Percentiles rank a stretch among this genome's conserved stretches.
Evolutionary conservation across 306 rosid genomes (phyloP).

Genomic region (Quercus aquifolioides): DNA sequence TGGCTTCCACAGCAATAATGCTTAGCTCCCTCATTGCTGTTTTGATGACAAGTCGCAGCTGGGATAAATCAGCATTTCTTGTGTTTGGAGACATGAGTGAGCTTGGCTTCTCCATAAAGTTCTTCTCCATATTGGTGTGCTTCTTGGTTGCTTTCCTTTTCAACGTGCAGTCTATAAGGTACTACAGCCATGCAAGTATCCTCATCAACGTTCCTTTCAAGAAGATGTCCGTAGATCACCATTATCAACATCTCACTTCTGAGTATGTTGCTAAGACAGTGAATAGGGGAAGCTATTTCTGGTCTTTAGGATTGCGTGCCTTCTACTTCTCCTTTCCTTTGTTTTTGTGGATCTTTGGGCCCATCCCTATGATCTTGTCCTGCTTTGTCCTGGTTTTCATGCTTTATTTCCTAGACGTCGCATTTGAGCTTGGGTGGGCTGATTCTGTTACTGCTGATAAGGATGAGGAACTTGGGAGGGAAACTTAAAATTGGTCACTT

Average conservation of each 20-base stretch:
- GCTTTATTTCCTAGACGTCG: conserved; percentile 68
- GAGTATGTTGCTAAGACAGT: conserved; percentile 70
- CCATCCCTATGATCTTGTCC: conserved; percentile 66
- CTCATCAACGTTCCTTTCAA: conserved; percentile 78
- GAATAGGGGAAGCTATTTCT: conserved; percentile 78
- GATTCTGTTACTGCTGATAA: conserved; percentile 25
- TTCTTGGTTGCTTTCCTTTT: conserved; percentile 66
- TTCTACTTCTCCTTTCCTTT: conserved; percentile 85
- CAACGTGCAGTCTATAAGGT: conserved; percentile 84
- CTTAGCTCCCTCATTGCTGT: conserved; percentile 75
- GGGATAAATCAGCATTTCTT: not conserved
- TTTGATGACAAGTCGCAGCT: conserved; percentile 42
- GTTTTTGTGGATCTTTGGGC: conserved; percentile 87
- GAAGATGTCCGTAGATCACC: conserved; percentile 31
- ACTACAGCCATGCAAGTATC: conserved; percentile 78
- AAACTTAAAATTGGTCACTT: not conserved
- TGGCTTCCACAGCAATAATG: conserved; percentile 91
- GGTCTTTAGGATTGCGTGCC: conserved; percentile 85
- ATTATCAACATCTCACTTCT: conserved; percentile 37
- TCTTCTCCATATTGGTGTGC: conserved; percentile 67
- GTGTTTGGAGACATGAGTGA: conserved; percentile 50
- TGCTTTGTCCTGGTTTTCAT: conserved; percentile 48
- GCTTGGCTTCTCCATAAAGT: conserved; percentile 49
- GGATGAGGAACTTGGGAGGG: conserved; percentile 41
- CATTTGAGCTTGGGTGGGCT: conserved; percentile 45